Evolutionary conservation across 2,329 filamentous ascomycete species (phyloP), one percentile per base, ranked within the genome.

Genomic region (Tolypocladium inflatum): DNA sequence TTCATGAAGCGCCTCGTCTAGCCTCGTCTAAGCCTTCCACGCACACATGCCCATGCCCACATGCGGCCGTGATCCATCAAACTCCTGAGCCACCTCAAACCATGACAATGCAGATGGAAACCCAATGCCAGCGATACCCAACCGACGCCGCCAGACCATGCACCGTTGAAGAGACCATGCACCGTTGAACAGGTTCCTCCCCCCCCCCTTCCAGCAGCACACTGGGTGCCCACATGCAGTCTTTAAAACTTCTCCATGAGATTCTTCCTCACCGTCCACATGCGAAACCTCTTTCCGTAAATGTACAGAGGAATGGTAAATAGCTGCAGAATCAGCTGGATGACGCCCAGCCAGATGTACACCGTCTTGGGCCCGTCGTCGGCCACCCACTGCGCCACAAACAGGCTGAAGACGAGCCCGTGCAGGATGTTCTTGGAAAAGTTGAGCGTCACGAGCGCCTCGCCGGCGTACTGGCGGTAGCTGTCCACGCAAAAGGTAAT

Each of bases 401-500:
- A 97, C 55, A 97, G 77, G 60, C 89, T 84, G 69, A 96, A 97
- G 0, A 96, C 81, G 56, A 97, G 78, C 0, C 93, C 93, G 66
- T 97, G 93, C 33, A 97, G 83, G 57, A 97, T 82, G 69, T 97
- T 97, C 79, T 97, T 97, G 74, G 85, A 86, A 68, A 97, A 94
- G 68, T 97, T 97, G 64, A 97, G 78, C 23, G 93, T 97, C 17
- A 97, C 94, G 39, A 97, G 80, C 3, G 93, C 92, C 73, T 97
- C 93, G 23, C 91, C 92, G 0, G 93, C 93, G 71, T 96, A 97
- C 67, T 95, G 88, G 13, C 92, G 82, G 72, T 97, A 97, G 63
- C 87, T 91, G 73, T 97, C 93, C 9, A 97, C 91, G 57, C 89
- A 91, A 66, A 96, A 97, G 0, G 93, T 97, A 67, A 97, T 96